phyloP scores from a whole-genome alignment of 2,329 filamentous ascomycete genomes.

The Xylariaceae sp. region DNA sequence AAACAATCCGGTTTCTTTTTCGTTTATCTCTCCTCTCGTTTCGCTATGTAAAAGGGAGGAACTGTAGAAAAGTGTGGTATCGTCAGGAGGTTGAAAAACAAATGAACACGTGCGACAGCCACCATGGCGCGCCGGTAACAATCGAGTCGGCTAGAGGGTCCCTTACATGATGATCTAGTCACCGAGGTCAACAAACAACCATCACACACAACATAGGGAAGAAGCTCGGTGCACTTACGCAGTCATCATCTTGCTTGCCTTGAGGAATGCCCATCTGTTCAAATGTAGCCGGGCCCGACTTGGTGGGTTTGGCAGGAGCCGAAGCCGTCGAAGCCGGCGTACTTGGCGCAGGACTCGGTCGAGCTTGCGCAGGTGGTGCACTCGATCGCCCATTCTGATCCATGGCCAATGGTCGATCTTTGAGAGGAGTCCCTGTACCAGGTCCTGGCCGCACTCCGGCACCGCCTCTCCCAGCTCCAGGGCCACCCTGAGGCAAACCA shows the following conservation, averaged over 20 bases:
- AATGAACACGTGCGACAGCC: too few relatives aligned
- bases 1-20: too few relatives aligned
- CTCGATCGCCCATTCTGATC: slow-evolving; percentile 33
- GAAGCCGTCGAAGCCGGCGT: slow-evolving; percentile 26
- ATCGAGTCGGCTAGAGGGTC: too few relatives aligned
- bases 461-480: slow-evolving; percentile 19
- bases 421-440: slow-evolving; percentile 17
- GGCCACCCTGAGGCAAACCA: slow-evolving; percentile 28
- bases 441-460: slow-evolving; percentile 22
- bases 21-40: too few relatives aligned
- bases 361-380: slow-evolving; percentile 28
- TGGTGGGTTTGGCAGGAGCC: slow-evolving; percentile 38
- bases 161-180: background rate
- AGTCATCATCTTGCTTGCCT: slow-evolving; percentile 81
- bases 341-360: slow-evolving; percentile 29
- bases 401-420: slow-evolving; percentile 24
- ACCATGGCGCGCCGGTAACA: too few relatives aligned
- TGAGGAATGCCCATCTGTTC: slow-evolving; percentile 96
- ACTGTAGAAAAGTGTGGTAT: too few relatives aligned
- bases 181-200: background rate
- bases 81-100: too few relatives aligned
- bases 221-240: slow-evolving; percentile 56
- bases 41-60: too few relatives aligned
- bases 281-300: slow-evolving; percentile 84
- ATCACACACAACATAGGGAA: background rate